Conservation (phyloP, 1,139 yeast species). For the Kodamaea plutei region DNA sequence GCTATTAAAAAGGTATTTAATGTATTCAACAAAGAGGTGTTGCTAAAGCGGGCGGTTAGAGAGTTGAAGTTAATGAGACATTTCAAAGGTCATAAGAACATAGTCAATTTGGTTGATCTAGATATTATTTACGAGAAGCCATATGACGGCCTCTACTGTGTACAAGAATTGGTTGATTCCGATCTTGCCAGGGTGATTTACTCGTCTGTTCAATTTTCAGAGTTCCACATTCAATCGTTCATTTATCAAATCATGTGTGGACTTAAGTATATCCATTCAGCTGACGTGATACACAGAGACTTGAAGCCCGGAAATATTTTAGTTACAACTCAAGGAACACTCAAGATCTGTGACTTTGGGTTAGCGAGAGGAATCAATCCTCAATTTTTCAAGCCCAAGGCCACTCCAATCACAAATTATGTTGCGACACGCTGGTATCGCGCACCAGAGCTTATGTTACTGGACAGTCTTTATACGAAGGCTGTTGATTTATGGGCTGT, state of each 20-base stretch:
- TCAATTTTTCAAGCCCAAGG: conserved; percentile 31
- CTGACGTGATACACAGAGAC: conserved; percentile 81
- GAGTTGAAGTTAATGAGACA: conserved; percentile 75
- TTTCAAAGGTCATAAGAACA: conserved; percentile 78
- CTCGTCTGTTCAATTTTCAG: conserved; percentile 74
- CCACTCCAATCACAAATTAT: conserved; percentile 63
- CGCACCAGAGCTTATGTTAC: conserved; percentile 83
- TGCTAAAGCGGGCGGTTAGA: conserved; percentile 70
- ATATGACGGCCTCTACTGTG: conserved; percentile 81
- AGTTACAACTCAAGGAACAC: conserved; percentile 63
- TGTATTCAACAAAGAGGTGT: conserved; percentile 60
- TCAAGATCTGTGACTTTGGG: conserved; percentile 87
- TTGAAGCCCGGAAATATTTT: conserved; percentile 81
- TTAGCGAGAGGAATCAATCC: conserved; percentile 71
- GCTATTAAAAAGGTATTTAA: conserved; percentile 80
- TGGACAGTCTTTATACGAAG: conserved; percentile 50
- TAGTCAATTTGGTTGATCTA: conserved; percentile 66
- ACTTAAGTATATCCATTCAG: conserved; percentile 77
- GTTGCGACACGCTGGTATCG: conserved; percentile 96
- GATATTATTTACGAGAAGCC: conserved; percentile 65
- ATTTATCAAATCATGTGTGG: conserved; percentile 79
- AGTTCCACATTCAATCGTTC: conserved; percentile 73
- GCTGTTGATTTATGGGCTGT: conserved; percentile 78
- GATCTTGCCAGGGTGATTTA: conserved; percentile 78
- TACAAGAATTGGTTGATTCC: conserved; percentile 71